A percentile compares a stretch with the other conserved stretches of the same genome.
These are phyloP conservation scores for Hypoxylon fragiforme DNA, from an alignment of 495 filamentous ascomycete species.

Conservation along the genomic window DNA sequence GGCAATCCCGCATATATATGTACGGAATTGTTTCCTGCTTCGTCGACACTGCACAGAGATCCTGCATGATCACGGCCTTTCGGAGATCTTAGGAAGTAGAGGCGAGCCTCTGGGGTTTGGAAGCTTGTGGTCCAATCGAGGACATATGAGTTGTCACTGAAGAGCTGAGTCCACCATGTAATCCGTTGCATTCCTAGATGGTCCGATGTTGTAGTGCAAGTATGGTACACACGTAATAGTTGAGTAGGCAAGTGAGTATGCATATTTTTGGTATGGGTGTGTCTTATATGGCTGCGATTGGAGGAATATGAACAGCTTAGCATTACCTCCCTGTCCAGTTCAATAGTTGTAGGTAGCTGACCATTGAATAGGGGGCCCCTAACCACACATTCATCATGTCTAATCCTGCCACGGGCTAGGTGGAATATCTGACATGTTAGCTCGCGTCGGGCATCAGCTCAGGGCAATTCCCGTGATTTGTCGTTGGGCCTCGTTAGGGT, in stretches of 20 bases:
- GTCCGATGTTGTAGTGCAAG: conserved; percentile 20
- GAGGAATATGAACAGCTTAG: conserved; percentile 10
- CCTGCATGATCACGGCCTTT: conserved; percentile 23
- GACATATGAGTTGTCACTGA: conserved; percentile 4
- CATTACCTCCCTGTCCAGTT: conserved; percentile 11
- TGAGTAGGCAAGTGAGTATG: conserved; percentile 6
- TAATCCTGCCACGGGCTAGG: conserved; percentile 6
- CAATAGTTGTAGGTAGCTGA: conserved; percentile 12
- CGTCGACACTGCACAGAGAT: conserved; percentile 21
- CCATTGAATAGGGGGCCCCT: conserved; percentile 9
- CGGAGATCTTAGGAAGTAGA: conserved; percentile 26
- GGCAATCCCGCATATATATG: conserved; percentile 20
- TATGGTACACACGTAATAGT: conserved; percentile 19
- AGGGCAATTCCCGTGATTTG: conserved; percentile 18
- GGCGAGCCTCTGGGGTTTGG: conserved; percentile 7
- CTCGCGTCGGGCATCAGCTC: conserved; percentile 27
- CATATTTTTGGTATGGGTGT: conserved; percentile 9
- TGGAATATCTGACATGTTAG: conserved; percentile 21
- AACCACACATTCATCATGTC: background rate
- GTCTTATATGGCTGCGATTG: conserved; percentile 19
- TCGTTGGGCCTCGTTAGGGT: conserved; percentile 27
- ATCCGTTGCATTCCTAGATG: conserved; percentile 21
- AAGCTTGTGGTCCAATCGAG: conserved; percentile 9
- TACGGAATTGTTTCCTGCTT: conserved; percentile 21
- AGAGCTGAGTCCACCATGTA: conserved; percentile 7